Conservation (phyloP, 345 rosid genomes). For the Limnanthes douglasii region DNA sequence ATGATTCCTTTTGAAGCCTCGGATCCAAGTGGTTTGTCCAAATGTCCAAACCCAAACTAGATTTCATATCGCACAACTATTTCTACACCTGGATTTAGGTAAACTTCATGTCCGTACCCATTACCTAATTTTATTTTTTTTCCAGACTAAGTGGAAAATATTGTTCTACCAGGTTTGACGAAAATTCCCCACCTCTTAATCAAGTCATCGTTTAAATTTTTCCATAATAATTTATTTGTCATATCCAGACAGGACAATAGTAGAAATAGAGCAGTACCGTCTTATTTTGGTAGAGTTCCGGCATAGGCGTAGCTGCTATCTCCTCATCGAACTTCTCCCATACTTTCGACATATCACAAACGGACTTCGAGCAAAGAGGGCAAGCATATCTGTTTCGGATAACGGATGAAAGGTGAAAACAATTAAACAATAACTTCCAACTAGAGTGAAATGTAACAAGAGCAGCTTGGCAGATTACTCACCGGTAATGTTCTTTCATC, state of each 20-base stretch:
- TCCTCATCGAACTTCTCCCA: conserved; percentile 83
- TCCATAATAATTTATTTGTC: not conserved
- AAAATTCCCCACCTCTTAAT: too few species aligned
- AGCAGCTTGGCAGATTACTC: conserved; percentile 10
- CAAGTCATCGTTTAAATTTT: too few species aligned
- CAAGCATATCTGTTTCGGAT: conserved; percentile 46
- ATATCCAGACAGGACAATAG: not conserved
- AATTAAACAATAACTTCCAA: not conserved
- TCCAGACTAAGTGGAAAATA: too few species aligned
- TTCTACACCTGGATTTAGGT: too few species aligned
- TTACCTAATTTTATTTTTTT: too few species aligned
- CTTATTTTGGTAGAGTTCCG: conserved; percentile 45
- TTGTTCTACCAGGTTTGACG: too few species aligned
- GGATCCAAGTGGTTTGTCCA: too few species aligned
- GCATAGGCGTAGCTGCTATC: conserved; percentile 81
- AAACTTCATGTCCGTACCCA: too few species aligned
- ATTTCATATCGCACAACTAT: too few species aligned
- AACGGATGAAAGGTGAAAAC: not conserved
- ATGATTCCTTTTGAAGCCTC: too few species aligned
- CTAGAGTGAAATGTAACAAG: not conserved
- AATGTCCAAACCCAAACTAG: too few species aligned
- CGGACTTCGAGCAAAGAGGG: conserved; percentile 83
- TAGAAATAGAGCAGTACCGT: conserved; percentile 18
- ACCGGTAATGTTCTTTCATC: conserved; percentile 76
- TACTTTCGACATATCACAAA: conserved; percentile 82